phyloP scores from a whole-genome alignment of 1,139 yeast genomes.

The Saccharomycopsis phalli region DNA sequence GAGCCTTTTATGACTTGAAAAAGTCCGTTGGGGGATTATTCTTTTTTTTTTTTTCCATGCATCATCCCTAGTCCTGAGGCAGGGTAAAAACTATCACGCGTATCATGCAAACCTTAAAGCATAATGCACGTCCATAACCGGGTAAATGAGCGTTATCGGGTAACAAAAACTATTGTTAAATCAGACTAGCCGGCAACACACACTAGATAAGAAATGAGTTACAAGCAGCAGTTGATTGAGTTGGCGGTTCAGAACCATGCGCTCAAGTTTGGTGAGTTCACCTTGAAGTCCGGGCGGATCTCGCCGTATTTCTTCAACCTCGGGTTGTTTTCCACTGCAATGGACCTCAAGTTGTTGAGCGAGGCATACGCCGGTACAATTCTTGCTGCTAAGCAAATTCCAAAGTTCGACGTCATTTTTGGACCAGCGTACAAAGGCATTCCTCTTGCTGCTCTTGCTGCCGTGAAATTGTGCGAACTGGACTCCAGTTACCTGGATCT shows the following conservation, averaged over 20 bases:
- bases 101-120: too few relatives aligned
- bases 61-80: too few relatives aligned
- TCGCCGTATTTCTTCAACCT: constrained; percentile 97
- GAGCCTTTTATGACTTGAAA: too few relatives aligned
- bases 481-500: constrained; percentile 55
- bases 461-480: constrained; percentile 83
- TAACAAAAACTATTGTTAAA: too few relatives aligned
- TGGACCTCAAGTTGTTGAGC: constrained; percentile 68
- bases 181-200: too few relatives aligned
- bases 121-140: too few relatives aligned
- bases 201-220: too few relatives aligned
- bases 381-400: constrained; percentile 27
- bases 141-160: too few relatives aligned
- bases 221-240: constrained; percentile 64
- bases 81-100: too few relatives aligned
- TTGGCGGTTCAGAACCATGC: constrained; percentile 77
- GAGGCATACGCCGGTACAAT: constrained; percentile 85
- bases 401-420: constrained; percentile 74
- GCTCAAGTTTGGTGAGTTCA: constrained; percentile 77
- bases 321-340: constrained; percentile 81
- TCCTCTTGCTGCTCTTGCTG: constrained; percentile 88
- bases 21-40: too few relatives aligned
- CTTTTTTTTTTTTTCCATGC: too few relatives aligned
- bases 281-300: constrained; percentile 81
- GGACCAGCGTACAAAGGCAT: constrained; percentile 99